Conservation (phyloP, 1,139 yeast species). For the Spathaspora sp. region DNA sequence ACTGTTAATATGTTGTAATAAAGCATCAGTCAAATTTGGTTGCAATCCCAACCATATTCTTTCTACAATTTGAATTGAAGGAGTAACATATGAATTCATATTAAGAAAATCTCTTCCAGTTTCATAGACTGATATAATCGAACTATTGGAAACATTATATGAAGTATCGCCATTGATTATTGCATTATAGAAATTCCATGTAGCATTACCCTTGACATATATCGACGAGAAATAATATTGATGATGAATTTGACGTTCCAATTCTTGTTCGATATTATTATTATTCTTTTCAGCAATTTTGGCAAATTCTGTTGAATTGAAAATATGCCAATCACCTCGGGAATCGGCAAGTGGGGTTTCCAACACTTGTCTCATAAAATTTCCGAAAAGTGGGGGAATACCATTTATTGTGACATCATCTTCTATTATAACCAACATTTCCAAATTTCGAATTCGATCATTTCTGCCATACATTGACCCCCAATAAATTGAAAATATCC, state of each 20-base stretch:
- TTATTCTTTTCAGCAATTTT: constrained; percentile 28
- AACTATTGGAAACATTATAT: constrained; percentile 25
- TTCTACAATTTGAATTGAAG: constrained; percentile 6
- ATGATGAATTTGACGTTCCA: constrained; percentile 37
- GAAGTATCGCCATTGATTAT: constrained; percentile 21
- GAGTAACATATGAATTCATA: constrained; percentile 10
- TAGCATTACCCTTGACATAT: constrained; percentile 37
- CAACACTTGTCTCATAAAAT: constrained; percentile 19
- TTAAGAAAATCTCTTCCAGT: constrained; percentile 37
- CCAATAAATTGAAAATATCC: constrained; percentile 40
- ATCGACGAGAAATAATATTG: constrained; percentile 45
- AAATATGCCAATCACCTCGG: constrained; percentile 42
- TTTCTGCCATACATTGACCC: constrained; percentile 34
- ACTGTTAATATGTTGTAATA: constrained; percentile 9
- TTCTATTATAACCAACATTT: constrained; percentile 39
- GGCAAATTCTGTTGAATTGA: constrained; percentile 25
- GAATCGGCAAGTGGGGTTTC: constrained; percentile 16
- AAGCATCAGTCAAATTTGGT: constrained; percentile 7
- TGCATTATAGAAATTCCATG: constrained; percentile 26
- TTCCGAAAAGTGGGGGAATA: constrained; percentile 30
- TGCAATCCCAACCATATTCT: constrained; percentile 9
- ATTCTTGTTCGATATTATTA: constrained; percentile 30
- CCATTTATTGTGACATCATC: constrained; percentile 27
- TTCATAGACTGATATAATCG: constrained; percentile 29
- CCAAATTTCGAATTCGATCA: constrained; percentile 27